These are phyloP conservation scores for Sinapis alba DNA, from an alignment of 441 rosid genomes.

Conservation along the genomic window DNA sequence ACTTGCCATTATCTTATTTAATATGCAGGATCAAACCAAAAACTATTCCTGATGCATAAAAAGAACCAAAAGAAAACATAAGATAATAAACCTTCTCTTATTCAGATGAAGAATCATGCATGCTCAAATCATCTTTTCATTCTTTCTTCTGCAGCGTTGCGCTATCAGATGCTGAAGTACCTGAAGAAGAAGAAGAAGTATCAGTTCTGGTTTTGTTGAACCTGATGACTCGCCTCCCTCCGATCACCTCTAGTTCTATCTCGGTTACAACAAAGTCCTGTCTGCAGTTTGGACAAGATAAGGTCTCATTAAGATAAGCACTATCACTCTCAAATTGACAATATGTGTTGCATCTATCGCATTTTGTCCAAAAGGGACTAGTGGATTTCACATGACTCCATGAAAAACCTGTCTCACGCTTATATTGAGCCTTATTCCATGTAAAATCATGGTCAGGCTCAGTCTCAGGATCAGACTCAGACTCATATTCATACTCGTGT, in stretches of 20 bases:
- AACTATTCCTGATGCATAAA: neutral
- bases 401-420: neutral
- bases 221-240: conserved; percentile 1
- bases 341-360: conserved; percentile 74
- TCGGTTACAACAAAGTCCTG: conserved; percentile 65
- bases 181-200: neutral
- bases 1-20: too few relatives aligned
- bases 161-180: neutral
- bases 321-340: conserved; percentile 54
- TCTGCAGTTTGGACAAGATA: conserved; percentile 72
- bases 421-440: neutral
- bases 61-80: neutral
- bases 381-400: neutral
- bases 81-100: neutral
- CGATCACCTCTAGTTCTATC: conserved; percentile 37
- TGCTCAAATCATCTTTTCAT: conserved; percentile 7
- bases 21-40: neutral
- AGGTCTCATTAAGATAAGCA: conserved; percentile 58
- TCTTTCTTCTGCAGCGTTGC: conserved; percentile 44
- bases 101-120: neutral
- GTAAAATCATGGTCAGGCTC: neutral
- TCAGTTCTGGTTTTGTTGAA: neutral
- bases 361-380: conserved; percentile 81
- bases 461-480: neutral
- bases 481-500: neutral